A percentile compares a stretch with the other conserved stretches of the same genome.
Conservation (phyloP, 495 filamentous ascomycete genomes). For the Pyronema domesticum region DNA sequence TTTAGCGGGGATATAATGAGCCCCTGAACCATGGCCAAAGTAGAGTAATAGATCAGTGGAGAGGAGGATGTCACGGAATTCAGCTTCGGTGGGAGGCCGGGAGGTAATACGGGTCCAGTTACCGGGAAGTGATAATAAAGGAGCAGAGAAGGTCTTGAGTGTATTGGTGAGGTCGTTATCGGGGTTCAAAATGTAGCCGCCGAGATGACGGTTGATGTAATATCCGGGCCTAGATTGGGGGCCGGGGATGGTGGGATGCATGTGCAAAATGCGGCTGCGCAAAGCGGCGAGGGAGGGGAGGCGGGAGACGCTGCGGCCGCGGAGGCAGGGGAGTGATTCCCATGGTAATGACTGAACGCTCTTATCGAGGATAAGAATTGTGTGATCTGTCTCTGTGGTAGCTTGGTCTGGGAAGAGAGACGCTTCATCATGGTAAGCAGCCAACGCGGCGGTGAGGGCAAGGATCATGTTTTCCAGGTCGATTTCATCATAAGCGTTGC, state of each 20-base stretch:
- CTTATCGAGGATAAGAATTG: slow-evolving; percentile 85
- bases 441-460: slow-evolving; percentile 63
- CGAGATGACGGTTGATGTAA: slow-evolving; percentile 39
- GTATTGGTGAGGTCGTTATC: slow-evolving; percentile 65
- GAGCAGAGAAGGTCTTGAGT: slow-evolving; percentile 48
- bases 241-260: slow-evolving; percentile 24
- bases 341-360: slow-evolving; percentile 77
- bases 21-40: slow-evolving; percentile 90
- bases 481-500: slow-evolving; percentile 93
- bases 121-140: slow-evolving; percentile 32
- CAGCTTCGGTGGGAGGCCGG: slow-evolving; percentile 53
- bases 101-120: slow-evolving; percentile 49
- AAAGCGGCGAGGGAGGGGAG: slow-evolving; percentile 70
- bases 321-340: slow-evolving; percentile 82
- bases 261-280: slow-evolving; percentile 44
- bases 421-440: slow-evolving; percentile 50
- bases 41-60: slow-evolving; percentile 59
- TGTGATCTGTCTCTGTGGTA: slow-evolving; percentile 41
- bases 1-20: slow-evolving; percentile 71
- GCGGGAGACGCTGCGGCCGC: slow-evolving; percentile 59
- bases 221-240: slow-evolving; percentile 29
- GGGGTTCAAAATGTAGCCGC: slow-evolving; percentile 79
- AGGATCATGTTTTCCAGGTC: slow-evolving; percentile 79
- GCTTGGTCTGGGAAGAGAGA: slow-evolving; percentile 19
- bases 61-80: slow-evolving; percentile 48